Conservation (phyloP, 352 stramenopile genomes). For the Blastocystis hominis region DNA sequence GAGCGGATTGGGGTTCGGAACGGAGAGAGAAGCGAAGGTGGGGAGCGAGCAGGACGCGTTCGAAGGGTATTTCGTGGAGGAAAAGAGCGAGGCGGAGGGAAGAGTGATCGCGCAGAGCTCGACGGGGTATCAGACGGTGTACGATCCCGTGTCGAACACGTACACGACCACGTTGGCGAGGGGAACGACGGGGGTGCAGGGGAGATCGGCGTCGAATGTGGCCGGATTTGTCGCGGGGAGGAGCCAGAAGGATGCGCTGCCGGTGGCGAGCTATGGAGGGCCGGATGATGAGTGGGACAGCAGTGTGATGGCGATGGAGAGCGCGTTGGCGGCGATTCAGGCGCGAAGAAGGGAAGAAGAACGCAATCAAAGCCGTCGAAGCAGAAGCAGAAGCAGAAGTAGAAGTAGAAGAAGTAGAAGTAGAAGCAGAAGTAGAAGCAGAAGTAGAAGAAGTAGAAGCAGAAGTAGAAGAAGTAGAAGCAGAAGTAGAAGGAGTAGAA, state of each 20-base stretch:
- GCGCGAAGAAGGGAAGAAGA: background rate
- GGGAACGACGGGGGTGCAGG: background rate
- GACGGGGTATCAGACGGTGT: background rate
- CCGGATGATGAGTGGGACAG: constrained; percentile 52
- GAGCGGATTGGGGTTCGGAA: background rate
- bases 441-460: background rate
- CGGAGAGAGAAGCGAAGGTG: background rate
- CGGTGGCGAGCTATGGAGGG: constrained; percentile 26
- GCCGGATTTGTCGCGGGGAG: background rate
- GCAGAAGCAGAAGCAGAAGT: background rate
- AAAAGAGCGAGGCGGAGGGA: background rate
- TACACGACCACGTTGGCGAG: background rate
- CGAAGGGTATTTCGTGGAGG: background rate
- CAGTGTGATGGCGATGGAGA: constrained; percentile 42
- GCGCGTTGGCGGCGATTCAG: constrained; percentile 23
- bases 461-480: background rate
- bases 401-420: background rate
- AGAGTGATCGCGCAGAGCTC: background rate
- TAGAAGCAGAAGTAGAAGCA: background rate
- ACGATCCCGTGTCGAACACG: background rate
- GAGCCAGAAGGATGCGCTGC: background rate
- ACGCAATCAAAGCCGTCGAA: background rate
- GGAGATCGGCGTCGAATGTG: background rate
- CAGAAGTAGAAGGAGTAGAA: constrained; percentile 1
- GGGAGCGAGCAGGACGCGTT: background rate